phyloP scores from a whole-genome alignment of 2,329 filamentous ascomycete species.

The Cladophialophora bantiana region DNA sequence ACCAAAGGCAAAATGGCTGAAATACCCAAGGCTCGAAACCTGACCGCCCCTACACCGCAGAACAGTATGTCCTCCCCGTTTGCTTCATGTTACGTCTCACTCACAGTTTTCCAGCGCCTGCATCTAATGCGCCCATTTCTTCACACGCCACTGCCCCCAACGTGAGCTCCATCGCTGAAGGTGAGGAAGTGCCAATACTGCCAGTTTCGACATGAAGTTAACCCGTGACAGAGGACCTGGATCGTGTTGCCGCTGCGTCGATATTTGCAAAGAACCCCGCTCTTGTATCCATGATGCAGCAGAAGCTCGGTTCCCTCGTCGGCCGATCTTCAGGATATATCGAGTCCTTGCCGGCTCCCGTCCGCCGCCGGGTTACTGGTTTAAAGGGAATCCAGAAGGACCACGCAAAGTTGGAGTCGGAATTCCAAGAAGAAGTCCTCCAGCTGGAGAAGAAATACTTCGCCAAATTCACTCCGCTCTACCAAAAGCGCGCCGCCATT shows the following conservation, averaged over 20 bases:
- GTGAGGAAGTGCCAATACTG: conserved; percentile 55
- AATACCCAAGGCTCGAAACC: conserved; percentile 30
- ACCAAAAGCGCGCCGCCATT: conserved; percentile 91
- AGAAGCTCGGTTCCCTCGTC: conserved; percentile 89
- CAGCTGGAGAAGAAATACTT: conserved; percentile 99
- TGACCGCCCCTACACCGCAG: conserved; percentile 70
- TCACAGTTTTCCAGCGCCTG: conserved; percentile 58
- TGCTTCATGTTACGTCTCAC: conserved; percentile 1
- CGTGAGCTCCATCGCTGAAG: conserved; percentile 95
- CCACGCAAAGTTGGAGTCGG: conserved; percentile 95
- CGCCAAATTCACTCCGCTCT: conserved; percentile 96
- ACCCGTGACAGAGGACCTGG: conserved; percentile 76
- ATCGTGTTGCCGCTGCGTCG: conserved; percentile 83
- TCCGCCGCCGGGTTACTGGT: conserved; percentile 91
- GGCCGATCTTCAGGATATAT: conserved; percentile 97
- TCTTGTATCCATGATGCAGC: conserved; percentile 96
- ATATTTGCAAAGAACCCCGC: conserved; percentile 96
- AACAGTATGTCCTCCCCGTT: conserved; percentile 67
- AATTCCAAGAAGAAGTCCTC: conserved; percentile 98
- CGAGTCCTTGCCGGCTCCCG: conserved; percentile 87
- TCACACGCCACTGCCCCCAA: conserved; percentile 96
- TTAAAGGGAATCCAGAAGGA: conserved; percentile 99
- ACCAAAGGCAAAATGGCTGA: conserved; percentile 7
- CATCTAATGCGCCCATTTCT: conserved; percentile 93
- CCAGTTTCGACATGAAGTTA: not conserved